phyloP scores from a whole-genome alignment of 1,139 yeast species.

The Magnusiomyces sp. region DNA sequence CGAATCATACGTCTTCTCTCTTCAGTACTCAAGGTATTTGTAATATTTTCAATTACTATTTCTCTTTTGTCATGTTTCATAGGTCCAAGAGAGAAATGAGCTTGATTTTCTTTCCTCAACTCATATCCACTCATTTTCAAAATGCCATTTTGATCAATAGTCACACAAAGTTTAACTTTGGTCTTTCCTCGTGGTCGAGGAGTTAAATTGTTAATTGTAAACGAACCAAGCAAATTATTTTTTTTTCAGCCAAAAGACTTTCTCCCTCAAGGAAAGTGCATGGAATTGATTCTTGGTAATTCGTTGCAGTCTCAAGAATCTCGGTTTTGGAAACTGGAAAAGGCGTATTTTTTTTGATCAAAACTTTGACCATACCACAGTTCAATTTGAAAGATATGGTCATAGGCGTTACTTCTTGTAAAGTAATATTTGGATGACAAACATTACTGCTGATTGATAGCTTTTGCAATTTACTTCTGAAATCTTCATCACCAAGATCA shows the following conservation, averaged over 20 bases:
- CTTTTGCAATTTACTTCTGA: no score
- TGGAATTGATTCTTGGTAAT: slow-evolving; percentile 90
- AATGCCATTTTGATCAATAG: slow-evolving; percentile 88
- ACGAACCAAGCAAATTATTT: slow-evolving; percentile 89
- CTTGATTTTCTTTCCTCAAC: no score
- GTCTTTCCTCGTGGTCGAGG: slow-evolving; percentile 97
- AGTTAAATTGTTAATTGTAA: slow-evolving; percentile 85
- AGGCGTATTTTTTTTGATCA: slow-evolving; percentile 84
- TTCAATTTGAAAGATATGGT: slow-evolving; percentile 89
- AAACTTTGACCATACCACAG: slow-evolving; percentile 91
- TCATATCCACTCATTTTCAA: no score
- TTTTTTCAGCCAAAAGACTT: slow-evolving; percentile 88
- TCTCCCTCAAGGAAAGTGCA: slow-evolving; percentile 93
- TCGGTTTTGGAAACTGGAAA: slow-evolving; percentile 90
- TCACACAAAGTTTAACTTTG: slow-evolving; percentile 88
- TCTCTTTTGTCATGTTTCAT: no score
- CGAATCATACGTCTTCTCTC: no score
- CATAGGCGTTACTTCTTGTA: slow-evolving; percentile 79
- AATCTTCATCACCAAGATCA: no score
- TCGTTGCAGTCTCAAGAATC: slow-evolving; percentile 83
- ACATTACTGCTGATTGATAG: no score
- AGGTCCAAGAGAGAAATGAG: no score
- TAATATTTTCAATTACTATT: no score
- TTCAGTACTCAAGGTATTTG: no score
- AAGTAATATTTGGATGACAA: slow-evolving; percentile 74